Base-by-base conservation (phyloP, 1,284 basidiomycete species). In the Ustilago tritici region DNA sequence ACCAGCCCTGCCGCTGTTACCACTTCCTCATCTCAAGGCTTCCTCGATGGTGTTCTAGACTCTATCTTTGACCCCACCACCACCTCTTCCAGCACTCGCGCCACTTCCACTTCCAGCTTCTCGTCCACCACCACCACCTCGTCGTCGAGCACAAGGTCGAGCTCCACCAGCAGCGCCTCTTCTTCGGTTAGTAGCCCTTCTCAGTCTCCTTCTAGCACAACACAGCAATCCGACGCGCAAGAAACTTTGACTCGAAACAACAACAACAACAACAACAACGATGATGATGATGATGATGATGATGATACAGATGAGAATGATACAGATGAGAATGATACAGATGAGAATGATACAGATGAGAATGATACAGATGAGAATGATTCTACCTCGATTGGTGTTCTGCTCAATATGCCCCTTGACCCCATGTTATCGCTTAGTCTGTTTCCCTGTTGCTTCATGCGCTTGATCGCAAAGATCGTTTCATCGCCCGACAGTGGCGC, bases 121-220 rank as follows among this genome's bases (percentile, higher is more conserved):
- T 61, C 76, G 11, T 57, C 73, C 23, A 65, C 60, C 74, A 10
- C 36, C 36, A 6, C 36, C 15, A 40, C 73, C n/a, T 32, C 60
- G 2, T 53, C 70, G 8, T 64, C 70, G 7, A 63, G 67, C 49
- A 68, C 68, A 31, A 56, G 61, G 9, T 61, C 73, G 34, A 50
- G 70, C 9, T 65, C 70, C 23, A 66, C 60, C 17, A 65, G 56
- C 17, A 70, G 59, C 46, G 61, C 58, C 40, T 31, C 65, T 5
- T 60, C 62, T 59, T 62, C 65, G 60, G 63, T 66, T 59, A 70
- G 74, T 63, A 56, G 55, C 66, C 63, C 56, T 50, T 71, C 71
- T 58, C 34, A 66, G 23, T 54, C 47, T 34, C 56, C 70, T 49
- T 41, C 60, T 38, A 58, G 62, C 38, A 54, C 56, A 36, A 35